Evolutionary conservation across 176 grass and related monocot species (phyloP).

Genomic region (Melocanna baccifera): DNA sequence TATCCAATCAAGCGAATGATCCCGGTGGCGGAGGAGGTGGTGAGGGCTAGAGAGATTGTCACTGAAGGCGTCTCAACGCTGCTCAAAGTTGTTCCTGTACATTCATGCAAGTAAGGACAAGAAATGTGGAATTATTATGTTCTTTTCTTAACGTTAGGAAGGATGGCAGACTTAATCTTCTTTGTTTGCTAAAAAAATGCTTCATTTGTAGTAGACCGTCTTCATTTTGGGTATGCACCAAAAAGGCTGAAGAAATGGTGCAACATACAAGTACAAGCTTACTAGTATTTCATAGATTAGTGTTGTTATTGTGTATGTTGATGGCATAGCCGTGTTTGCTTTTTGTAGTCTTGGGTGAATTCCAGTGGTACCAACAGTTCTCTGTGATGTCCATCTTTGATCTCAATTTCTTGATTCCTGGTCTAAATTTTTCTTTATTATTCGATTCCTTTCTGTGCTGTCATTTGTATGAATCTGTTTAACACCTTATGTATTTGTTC

Average conservation of each 20-base stretch:
- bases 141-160: background rate
- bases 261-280: background rate
- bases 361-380: background rate
- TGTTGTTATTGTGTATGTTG: background rate
- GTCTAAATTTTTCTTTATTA: background rate
- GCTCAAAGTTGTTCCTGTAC: constrained; percentile 56
- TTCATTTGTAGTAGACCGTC: background rate
- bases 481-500: constrained; percentile 11
- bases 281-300: background rate
- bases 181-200: background rate
- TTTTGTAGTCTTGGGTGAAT: background rate
- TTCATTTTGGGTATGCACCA: background rate
- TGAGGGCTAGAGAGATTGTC: constrained; percentile 58
- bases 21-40: constrained; percentile 70
- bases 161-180: background rate
- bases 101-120: constrained; percentile 76
- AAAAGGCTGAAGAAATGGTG: background rate
- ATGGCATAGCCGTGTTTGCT: background rate
- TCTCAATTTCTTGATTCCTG: background rate
- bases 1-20: constrained; percentile 79
- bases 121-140: background rate
- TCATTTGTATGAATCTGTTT: background rate
- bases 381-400: background rate
- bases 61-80: constrained; percentile 52
- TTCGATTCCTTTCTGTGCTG: background rate